Evolutionary conservation across 441 rosid species (phyloP).

Genomic region (Brassica balearica): DNA sequence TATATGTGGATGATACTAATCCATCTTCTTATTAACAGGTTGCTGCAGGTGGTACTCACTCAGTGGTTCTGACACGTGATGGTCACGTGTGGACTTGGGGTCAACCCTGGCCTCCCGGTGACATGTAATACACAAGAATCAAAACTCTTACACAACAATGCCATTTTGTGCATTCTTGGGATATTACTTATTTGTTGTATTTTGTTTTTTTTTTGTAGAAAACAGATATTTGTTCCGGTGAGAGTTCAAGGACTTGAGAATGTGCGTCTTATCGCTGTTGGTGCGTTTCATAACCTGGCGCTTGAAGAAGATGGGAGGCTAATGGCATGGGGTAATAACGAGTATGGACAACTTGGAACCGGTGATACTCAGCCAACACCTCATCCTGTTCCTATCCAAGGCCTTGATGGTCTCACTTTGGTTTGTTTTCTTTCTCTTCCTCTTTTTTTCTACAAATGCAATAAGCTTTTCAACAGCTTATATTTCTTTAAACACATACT

Average conservation of each 20-base stretch:
- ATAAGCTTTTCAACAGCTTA: neutral
- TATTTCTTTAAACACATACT: slow-evolving; percentile 11
- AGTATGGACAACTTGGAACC: slow-evolving; percentile 99
- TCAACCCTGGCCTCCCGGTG: slow-evolving; percentile 99
- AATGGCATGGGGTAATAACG: slow-evolving; percentile 99
- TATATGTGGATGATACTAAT: neutral
- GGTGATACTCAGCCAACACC: slow-evolving; percentile 98
- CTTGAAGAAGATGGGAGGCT: slow-evolving; percentile 90
- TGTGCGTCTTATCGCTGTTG: slow-evolving; percentile 87
- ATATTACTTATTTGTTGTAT: neutral
- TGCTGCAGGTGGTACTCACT: slow-evolving; percentile 99
- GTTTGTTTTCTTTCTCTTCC: slow-evolving; percentile 48
- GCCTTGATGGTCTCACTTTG: slow-evolving; percentile 81
- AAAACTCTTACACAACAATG: neutral
- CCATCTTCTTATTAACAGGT: slow-evolving; percentile 56
- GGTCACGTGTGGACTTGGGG: slow-evolving; percentile 99
- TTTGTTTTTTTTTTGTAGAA: slow-evolving; percentile 55
- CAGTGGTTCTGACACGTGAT: slow-evolving; percentile 89
- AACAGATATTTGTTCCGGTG: slow-evolving; percentile 94
- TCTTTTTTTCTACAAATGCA: neutral
- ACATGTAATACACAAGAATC: slow-evolving; percentile 68
- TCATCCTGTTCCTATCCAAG: slow-evolving; percentile 84
- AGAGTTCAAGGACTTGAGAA: slow-evolving; percentile 96
- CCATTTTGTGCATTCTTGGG: neutral
- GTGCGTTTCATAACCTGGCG: slow-evolving; percentile 98